Percentiles rank a stretch among this genome's conserved stretches.
phyloP scores from a whole-genome alignment of 345 rosid species.

The Salix dunnii region DNA sequence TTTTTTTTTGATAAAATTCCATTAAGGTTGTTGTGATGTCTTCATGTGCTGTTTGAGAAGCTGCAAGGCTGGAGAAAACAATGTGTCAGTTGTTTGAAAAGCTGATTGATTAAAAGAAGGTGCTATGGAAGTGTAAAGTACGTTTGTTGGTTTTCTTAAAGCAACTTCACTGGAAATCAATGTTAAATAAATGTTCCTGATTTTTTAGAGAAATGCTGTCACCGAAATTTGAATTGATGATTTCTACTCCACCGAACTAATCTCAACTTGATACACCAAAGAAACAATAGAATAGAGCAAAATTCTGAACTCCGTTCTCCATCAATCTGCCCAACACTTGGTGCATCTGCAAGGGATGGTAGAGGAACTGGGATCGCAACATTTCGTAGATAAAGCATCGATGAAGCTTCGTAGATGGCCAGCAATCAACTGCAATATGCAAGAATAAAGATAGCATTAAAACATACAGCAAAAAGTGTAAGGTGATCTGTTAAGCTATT shows the following conservation, averaged over 20 bases:
- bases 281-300: neutral
- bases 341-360: conserved; percentile 92
- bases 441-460: conserved; percentile 10
- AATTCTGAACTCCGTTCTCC: conserved; percentile 86
- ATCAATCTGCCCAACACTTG: conserved; percentile 72
- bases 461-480: conserved; percentile 14
- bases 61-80: too few species aligned
- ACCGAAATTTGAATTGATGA: too few species aligned
- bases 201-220: too few species aligned
- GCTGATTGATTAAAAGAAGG: too few species aligned
- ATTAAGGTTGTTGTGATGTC: too few species aligned
- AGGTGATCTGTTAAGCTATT: neutral
- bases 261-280: neutral
- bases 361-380: conserved; percentile 86
- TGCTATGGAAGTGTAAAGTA: too few species aligned
- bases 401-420: conserved; percentile 98
- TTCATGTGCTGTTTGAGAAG: too few species aligned
- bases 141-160: too few species aligned
- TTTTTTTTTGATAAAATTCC: too few species aligned
- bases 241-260: neutral
- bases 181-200: too few species aligned
- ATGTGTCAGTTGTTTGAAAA: too few species aligned
- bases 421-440: conserved; percentile 82
- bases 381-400: conserved; percentile 82
- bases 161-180: too few species aligned